Evolutionary conservation across 2,329 filamentous ascomycete species (phyloP).

Genomic region (Diaporthe vaccinii): DNA sequence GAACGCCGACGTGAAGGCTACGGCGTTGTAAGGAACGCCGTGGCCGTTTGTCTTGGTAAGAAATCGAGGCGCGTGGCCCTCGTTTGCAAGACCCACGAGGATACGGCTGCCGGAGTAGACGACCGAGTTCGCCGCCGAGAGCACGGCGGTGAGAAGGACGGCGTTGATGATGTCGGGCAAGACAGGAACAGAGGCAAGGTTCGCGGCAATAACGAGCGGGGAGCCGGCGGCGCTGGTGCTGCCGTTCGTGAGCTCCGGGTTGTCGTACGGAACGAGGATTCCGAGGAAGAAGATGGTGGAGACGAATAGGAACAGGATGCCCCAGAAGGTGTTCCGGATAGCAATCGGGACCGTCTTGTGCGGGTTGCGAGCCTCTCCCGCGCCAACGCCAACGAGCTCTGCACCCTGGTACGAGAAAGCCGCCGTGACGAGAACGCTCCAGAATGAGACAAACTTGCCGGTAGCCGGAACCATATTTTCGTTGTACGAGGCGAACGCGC

Average conservation of each 20-base stretch:
- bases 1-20: slow-evolving; percentile 68
- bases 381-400: slow-evolving; percentile 83
- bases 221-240: slow-evolving; percentile 73
- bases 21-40: slow-evolving; percentile 74
- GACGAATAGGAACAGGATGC: slow-evolving; percentile 78
- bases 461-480: slow-evolving; percentile 48
- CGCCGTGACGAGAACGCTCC: slow-evolving; percentile 76
- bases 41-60: slow-evolving; percentile 70
- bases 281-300: slow-evolving; percentile 78
- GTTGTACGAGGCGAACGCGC: slow-evolving; percentile 68
- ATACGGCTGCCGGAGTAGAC: slow-evolving; percentile 80
- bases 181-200: slow-evolving; percentile 72
- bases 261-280: slow-evolving; percentile 76
- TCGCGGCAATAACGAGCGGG: slow-evolving; percentile 73
- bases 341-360: slow-evolving; percentile 79
- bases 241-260: slow-evolving; percentile 64
- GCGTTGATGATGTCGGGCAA: slow-evolving; percentile 82
- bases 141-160: slow-evolving; percentile 81
- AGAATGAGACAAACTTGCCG: slow-evolving; percentile 78
- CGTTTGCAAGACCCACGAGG: slow-evolving; percentile 74
- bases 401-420: slow-evolving; percentile 81
- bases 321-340: slow-evolving; percentile 81
- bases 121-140: slow-evolving; percentile 84
- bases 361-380: slow-evolving; percentile 81
- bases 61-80: slow-evolving; percentile 72